Evolutionary conservation across 2,329 filamentous ascomycete species (phyloP), one percentile per base, ranked within the genome.

Genomic region (Phialophora expanda): DNA sequence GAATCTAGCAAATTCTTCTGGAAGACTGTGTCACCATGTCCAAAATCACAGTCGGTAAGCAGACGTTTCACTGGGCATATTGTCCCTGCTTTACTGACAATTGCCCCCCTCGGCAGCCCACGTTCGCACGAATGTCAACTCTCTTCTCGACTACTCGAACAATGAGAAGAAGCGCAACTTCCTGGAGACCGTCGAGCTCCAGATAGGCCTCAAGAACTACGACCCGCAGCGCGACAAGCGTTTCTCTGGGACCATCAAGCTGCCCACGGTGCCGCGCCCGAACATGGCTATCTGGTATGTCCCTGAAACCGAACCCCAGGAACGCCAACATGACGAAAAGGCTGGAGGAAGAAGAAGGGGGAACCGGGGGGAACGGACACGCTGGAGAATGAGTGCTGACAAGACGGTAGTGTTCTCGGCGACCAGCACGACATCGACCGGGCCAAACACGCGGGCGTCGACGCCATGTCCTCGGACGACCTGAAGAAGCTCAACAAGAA

Each of bases 401-500:
- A 56, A 57, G 67, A 60, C 69, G 50, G 53, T 50, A 89, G 88
- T 86, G 85, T 97, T 85, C 82, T 96, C 81, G 85, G 92, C 85
- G 87, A 95, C 88, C 86, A 96, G 90, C 94, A 98, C 88, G 95
- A 99, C 88, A 96, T 99, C 80, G 95, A 99, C 83, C 93, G 95
- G 88, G 94, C 95, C 80, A 99, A 99, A 90, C 95, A 99, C 88
- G 91, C 93, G 79, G 94, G 93, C 82, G 89, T 98, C 76, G 95
- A 99, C 81, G 93, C 94, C 85, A 98, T 98, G 95, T 96, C 92
- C 78, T 84, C 92, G 74, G 95, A 99, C 78, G 95, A 99, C 84
- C 86, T 99, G 85, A 99, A 99, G 92, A 99, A 99, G 91, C 92
- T 99, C 76, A 99, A 99, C 91, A 99, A 99, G 92, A 99, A 99